A percentile compares a stretch with the other conserved stretches of the same genome.
These are phyloP conservation scores for Syzygium syzygioides DNA, from an alignment of 441 rosid genomes.

Conservation along the genomic window DNA sequence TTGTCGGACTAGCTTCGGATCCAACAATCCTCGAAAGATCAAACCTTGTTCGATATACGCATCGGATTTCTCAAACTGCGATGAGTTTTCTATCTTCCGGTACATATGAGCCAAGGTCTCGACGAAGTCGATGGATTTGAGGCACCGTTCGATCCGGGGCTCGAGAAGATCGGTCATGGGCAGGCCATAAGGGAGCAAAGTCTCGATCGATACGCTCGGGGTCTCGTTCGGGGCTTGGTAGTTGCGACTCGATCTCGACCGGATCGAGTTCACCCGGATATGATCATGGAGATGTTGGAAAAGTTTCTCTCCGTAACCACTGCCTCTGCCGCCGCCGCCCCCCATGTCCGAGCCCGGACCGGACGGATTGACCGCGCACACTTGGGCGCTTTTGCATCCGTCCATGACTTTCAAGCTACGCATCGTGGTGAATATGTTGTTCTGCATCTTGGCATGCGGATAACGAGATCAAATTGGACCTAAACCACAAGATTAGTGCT, in stretches of 20 bases:
- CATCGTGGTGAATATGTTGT: constrained; percentile 66
- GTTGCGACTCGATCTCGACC: constrained; percentile 39
- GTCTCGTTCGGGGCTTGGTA: constrained; percentile 20
- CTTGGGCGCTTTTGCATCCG: constrained; percentile 74
- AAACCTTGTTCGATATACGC: constrained; percentile 68
- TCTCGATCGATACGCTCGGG: constrained; percentile 22
- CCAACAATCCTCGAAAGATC: constrained; percentile 50
- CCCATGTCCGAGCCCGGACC: constrained; percentile 29
- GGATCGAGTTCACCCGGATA: constrained; percentile 43
- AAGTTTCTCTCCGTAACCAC: constrained; percentile 59
- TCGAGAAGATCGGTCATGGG: constrained; percentile 70
- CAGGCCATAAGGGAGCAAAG: constrained; percentile 69
- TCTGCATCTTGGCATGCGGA: constrained; percentile 49
- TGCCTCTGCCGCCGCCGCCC: constrained; percentile 19
- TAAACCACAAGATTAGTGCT: neutral
- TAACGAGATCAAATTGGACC: neutral
- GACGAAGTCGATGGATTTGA: constrained; percentile 62
- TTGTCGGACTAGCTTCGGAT: constrained; percentile 76
- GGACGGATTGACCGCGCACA: constrained; percentile 52
- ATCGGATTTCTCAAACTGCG: constrained; percentile 51
- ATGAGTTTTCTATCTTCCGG: constrained; percentile 42
- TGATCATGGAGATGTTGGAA: constrained; percentile 64
- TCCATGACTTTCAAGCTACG: constrained; percentile 79
- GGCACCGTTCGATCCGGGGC: constrained; percentile 65
- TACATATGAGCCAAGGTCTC: constrained; percentile 61